Base-by-base conservation (phyloP, 2,329 filamentous ascomycete genomes). In the Biscogniauxia marginata region DNA sequence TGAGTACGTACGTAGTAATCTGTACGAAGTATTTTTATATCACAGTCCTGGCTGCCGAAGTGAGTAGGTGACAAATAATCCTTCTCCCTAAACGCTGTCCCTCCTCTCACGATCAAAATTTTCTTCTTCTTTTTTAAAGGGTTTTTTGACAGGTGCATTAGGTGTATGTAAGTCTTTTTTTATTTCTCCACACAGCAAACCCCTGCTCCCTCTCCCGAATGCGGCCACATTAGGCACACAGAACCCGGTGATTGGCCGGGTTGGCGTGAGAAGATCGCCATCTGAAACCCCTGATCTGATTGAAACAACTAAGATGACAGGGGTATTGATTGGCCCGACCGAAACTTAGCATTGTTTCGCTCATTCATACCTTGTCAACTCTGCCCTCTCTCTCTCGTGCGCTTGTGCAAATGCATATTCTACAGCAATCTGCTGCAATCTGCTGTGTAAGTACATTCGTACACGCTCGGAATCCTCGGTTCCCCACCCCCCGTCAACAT, bases 291-390 rank as follows among this genome's bases (percentile, higher is more conserved):
- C 45, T 52, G 55, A 39, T 4, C 8, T 34, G 23, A 54, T 61
- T 56, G 58, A 61, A 61, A 56, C 54, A 52, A 52, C 58, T 61
- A 61, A 56, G 43, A 21, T 39, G 6, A 39, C 9, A 39, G 30
- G 30, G 30, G 30, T 39, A n/a, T 39, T 39, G 30, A 39, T 39
- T 39, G 30, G 30, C 30, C 13, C 6, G 9, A 39, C 30, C 30
- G 6, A 39, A n/a, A 11, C 30, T 39, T 39, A 39, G 30, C 9
- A 16, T 39, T 39, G 30, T 39, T 34, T 39, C 30, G 30, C 30
- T 39, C 30, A 55, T 47, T 50, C 52, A 49, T 55, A 50, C 47
- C 24, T 9, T 39, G 30, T 39, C 30, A 39, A 39, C 24, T 25
- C n/a, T 39, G 13, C 11, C 9, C 30, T 39, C 11, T 39, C 11